Percentiles rank a stretch among this genome's conserved stretches.
Conservation (phyloP, 164 flowering plant species). For the Cinnamomum chago region DNA sequence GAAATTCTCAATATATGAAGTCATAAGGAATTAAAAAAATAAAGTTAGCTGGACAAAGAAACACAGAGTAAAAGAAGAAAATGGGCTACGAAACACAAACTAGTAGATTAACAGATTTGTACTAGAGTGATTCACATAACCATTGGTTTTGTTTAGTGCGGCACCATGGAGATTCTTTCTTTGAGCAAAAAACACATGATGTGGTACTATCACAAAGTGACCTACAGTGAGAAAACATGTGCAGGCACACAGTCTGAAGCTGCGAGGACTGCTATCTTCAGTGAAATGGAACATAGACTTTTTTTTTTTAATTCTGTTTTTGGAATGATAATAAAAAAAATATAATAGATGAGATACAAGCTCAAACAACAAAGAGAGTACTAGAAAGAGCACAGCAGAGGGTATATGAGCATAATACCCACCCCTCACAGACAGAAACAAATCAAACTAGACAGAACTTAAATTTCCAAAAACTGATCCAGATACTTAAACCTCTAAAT, state of each 20-base stretch:
- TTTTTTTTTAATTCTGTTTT: not conserved
- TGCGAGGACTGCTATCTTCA: not conserved
- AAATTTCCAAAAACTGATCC: too few relatives aligned
- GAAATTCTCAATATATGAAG: slow-evolving; percentile 9
- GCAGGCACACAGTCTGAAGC: not conserved
- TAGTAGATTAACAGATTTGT: not conserved
- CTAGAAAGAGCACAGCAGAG: too few relatives aligned
- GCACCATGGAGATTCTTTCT: not conserved
- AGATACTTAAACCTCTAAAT: too few relatives aligned
- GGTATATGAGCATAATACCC: too few relatives aligned
- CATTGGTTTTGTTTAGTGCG: not conserved
- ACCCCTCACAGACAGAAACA: too few relatives aligned
- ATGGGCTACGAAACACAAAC: not conserved
- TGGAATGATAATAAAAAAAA: too few relatives aligned
- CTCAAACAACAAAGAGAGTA: too few relatives aligned
- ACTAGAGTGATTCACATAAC: not conserved
- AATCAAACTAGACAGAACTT: too few relatives aligned
- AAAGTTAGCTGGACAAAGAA: slow-evolving; percentile 2
- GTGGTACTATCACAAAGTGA: too few relatives aligned
- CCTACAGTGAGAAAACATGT: not conserved
- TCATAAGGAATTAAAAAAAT: not conserved
- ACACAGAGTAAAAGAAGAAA: not conserved
- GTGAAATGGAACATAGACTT: not conserved
- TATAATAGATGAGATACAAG: too few relatives aligned
- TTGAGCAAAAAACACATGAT: too few relatives aligned